A percentile compares a stretch with the other conserved stretches of the same genome.
Conservation (phyloP, 2,329 filamentous ascomycete species). For the Pseudohalonectria lignicola region DNA sequence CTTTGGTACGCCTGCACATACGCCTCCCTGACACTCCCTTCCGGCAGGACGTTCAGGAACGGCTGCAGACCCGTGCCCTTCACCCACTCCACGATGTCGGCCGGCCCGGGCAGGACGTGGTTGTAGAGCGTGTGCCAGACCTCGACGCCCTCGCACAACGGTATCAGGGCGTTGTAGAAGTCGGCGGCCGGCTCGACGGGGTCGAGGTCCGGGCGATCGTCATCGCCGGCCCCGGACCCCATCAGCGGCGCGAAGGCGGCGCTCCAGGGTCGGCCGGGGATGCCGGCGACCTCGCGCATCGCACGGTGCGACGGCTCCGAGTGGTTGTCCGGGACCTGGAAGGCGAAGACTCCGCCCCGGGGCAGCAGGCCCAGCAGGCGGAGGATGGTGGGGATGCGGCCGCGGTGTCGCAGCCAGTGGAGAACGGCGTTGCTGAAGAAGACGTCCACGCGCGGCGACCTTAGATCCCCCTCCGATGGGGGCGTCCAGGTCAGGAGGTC, state of each 20-base stretch:
- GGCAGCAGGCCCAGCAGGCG: constrained; percentile 27
- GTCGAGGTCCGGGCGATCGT: constrained; percentile 26
- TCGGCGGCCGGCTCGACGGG: constrained; percentile 40
- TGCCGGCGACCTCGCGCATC: constrained; percentile 33
- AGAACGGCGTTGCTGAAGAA: constrained; percentile 47
- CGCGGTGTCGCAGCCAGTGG: constrained; percentile 38
- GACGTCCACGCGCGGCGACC: constrained; percentile 21
- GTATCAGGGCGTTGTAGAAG: constrained; percentile 37
- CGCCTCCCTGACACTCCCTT: constrained; percentile 18
- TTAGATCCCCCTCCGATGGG: not conserved
- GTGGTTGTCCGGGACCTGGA: constrained; percentile 40
- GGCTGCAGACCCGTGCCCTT: constrained; percentile 44
- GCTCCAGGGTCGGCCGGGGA: constrained; percentile 8
- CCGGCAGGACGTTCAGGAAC: constrained; percentile 34
- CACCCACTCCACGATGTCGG: constrained; percentile 48
- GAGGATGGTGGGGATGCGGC: constrained; percentile 32
- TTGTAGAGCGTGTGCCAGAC: constrained; percentile 44
- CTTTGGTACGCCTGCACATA: constrained; percentile 36
- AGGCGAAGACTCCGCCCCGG: constrained; percentile 36
- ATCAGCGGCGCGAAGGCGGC: constrained; percentile 3
- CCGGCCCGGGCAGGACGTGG: constrained; percentile 35
- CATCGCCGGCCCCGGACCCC: not conserved
- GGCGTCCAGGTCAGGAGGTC: not conserved
- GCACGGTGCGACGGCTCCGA: constrained; percentile 32
- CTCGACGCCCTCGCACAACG: constrained; percentile 29